Base-by-base conservation (phyloP, 805 yeast species). In the Candida sonorensis region DNA sequence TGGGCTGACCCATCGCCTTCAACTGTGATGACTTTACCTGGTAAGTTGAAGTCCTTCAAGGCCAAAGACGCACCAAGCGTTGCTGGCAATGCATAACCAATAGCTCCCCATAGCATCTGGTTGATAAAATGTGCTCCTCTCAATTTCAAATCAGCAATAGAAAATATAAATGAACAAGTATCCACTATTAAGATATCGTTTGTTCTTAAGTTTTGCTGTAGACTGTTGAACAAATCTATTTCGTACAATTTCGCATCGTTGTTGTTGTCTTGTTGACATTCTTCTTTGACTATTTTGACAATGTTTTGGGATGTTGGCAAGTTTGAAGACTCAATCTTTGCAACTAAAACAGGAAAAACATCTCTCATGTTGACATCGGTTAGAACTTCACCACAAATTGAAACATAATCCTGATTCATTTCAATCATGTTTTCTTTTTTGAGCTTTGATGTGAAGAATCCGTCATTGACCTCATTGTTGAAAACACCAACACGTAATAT, bases 401-500 rank as follows among this genome's bases (percentile, higher is more conserved):
- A 29, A 12, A 67, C 44, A 37, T 58, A 64, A 37, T 68, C 72
- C 2, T 67, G 67, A 38, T 63, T 61, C 27, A 70, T 48, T 14
- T 57, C 57, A 14, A 69, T 51, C n/a, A 50, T 42, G 0, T 41
- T 38, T 2, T 30, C 29, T 5, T 48, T 43, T 6, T 46, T 37
- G 21, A 65, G 42, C 1, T 56, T 40, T 16, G 65, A 61, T 1
- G 78, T 55, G 55, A 72, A 77, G 25, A 66, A 67, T 5, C 88
- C 90, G 22, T 72, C 62, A 51, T 80, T 81, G 36, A 76, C 64
- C 50, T 81, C 90, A 35, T 75, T 69, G 31, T 67, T 63, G 35
- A 74, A 67, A 21, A 75, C 70, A 5, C 97, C 97, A 40, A 85
- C 55, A 44, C 69, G 69, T 27, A 87, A 46, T n/a, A 87, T 67